These are phyloP conservation scores for Dalbergia cochinchinensis DNA, from an alignment of 306 rosid species.

Conservation along the genomic window DNA sequence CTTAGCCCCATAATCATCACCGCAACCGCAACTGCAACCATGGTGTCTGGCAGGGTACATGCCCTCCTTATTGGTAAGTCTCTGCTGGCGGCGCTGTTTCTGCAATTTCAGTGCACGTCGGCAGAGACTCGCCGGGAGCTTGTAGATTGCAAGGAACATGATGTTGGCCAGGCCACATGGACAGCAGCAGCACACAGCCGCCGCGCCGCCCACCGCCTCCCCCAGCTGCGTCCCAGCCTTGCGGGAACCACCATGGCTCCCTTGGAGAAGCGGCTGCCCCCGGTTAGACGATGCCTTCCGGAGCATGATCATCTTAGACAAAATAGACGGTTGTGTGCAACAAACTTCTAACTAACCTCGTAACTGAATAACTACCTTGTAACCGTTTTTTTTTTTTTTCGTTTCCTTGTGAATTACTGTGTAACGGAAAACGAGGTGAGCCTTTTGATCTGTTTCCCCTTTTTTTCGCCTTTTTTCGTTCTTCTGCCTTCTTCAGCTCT, in stretches of 20 bases:
- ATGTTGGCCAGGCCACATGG: slow-evolving; percentile 66
- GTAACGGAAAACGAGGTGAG: background rate
- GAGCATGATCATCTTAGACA: slow-evolving; percentile 51
- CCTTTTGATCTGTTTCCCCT: background rate
- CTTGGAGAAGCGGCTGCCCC: slow-evolving; percentile 46
- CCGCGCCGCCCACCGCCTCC: slow-evolving; percentile 76
- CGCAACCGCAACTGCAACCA: slow-evolving; percentile 39
- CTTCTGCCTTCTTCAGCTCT: background rate
- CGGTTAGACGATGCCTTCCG: slow-evolving; percentile 41
- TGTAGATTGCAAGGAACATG: slow-evolving; percentile 65
- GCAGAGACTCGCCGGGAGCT: slow-evolving; percentile 76
- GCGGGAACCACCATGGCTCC: slow-evolving; percentile 9
- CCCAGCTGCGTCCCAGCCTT: slow-evolving; percentile 50
- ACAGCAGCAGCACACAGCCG: slow-evolving; percentile 86
- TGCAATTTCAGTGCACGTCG: slow-evolving; percentile 52
- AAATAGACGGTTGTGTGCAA: background rate
- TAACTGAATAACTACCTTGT: background rate
- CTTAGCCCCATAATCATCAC: slow-evolving; percentile 52
- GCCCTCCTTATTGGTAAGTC: slow-evolving; percentile 41
- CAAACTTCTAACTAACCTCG: background rate
- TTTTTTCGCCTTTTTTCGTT: background rate
- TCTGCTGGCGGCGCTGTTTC: slow-evolving; percentile 34
- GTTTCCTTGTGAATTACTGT: background rate
- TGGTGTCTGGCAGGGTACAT: slow-evolving; percentile 28
- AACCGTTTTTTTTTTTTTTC: background rate